phyloP scores from a whole-genome alignment of 2,329 filamentous ascomycete species.

The Alternaria sp. region DNA sequence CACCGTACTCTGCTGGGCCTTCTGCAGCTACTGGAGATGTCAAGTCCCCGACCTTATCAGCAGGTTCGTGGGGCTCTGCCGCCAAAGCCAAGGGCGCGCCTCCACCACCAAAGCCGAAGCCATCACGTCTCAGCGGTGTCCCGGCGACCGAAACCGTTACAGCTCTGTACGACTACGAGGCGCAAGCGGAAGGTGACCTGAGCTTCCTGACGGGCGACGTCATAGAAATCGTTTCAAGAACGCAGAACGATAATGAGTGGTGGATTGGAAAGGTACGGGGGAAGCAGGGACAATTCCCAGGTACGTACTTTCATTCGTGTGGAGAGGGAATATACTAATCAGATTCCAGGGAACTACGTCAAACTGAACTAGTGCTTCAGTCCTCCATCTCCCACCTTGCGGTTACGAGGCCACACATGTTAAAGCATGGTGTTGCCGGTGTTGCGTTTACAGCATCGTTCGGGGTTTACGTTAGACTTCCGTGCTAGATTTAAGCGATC shows the following conservation, averaged over 20 bases:
- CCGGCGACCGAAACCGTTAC: slow-evolving; percentile 79
- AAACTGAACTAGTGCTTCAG: slow-evolving; percentile 42
- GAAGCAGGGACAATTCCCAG: slow-evolving; percentile 90
- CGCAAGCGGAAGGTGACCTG: slow-evolving; percentile 91
- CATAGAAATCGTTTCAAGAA: slow-evolving; percentile 85
- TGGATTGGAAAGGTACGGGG: slow-evolving; percentile 85
- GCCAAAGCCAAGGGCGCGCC: slow-evolving; percentile 58
- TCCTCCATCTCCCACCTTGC: background rate
- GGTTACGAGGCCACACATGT: slow-evolving; percentile 21
- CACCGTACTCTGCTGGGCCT: slow-evolving; percentile 49
- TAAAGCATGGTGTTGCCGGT: slow-evolving; percentile 1
- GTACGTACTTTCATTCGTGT: slow-evolving; percentile 59
- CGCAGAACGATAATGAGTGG: slow-evolving; percentile 96
- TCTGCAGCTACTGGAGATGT: slow-evolving; percentile 24
- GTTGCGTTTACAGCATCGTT: slow-evolving; percentile 1
- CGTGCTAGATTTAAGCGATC: background rate
- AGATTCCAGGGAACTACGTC: slow-evolving; percentile 50
- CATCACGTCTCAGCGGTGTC: slow-evolving; percentile 70
- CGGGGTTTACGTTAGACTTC: slow-evolving; percentile 4
- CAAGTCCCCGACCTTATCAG: slow-evolving; percentile 40
- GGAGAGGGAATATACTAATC: slow-evolving; percentile 27
- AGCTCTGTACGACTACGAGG: slow-evolving; percentile 94
- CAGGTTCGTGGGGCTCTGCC: slow-evolving; percentile 51
- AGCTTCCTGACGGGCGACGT: slow-evolving; percentile 87
- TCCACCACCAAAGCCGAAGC: slow-evolving; percentile 66